Evolutionary conservation across 768 basidiomycete species (phyloP).

Genomic region (Termitomyces sp.): DNA sequence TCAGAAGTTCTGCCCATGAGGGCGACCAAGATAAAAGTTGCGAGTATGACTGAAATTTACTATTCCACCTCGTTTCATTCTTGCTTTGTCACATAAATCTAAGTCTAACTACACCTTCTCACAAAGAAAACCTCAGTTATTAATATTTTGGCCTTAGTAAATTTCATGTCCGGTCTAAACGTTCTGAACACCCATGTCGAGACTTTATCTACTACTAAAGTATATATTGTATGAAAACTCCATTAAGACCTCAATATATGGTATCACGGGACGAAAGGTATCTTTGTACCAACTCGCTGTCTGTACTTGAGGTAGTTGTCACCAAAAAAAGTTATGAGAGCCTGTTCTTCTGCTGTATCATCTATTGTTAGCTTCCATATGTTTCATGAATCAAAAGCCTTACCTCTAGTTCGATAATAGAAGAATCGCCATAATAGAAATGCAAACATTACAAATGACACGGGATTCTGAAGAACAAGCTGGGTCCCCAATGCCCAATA

Average conservation of each 20-base stretch:
- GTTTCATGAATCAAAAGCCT: constrained; percentile 20
- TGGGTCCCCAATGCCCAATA: constrained; percentile 98
- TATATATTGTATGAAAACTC: not conserved
- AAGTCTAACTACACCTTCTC: no score
- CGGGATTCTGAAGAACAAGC: constrained; percentile 80
- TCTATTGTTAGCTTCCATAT: not conserved
- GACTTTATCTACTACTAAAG: not conserved
- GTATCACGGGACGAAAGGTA: constrained; percentile 73
- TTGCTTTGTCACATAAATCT: no score
- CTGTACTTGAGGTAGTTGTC: constrained; percentile 78
- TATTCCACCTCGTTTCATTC: no score
- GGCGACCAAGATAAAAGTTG: no score
- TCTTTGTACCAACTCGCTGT: constrained; percentile 72
- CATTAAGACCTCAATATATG: not conserved
- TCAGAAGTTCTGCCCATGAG: no score
- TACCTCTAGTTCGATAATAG: constrained; percentile 70
- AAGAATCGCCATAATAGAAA: constrained; percentile 85
- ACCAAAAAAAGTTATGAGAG: constrained; percentile 85
- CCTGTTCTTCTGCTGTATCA: constrained; percentile 69
- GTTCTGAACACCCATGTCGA: constrained; percentile 1
- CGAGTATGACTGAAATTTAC: no score
- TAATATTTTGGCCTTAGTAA: no score
- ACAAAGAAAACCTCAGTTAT: no score
- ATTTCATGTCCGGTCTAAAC: not conserved
- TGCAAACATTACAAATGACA: constrained; percentile 62